Percentiles rank a stretch among this genome's conserved stretches.
phyloP scores from a whole-genome alignment of 2,329 filamentous ascomycete genomes.

The Gaeumannomyces sp. region DNA sequence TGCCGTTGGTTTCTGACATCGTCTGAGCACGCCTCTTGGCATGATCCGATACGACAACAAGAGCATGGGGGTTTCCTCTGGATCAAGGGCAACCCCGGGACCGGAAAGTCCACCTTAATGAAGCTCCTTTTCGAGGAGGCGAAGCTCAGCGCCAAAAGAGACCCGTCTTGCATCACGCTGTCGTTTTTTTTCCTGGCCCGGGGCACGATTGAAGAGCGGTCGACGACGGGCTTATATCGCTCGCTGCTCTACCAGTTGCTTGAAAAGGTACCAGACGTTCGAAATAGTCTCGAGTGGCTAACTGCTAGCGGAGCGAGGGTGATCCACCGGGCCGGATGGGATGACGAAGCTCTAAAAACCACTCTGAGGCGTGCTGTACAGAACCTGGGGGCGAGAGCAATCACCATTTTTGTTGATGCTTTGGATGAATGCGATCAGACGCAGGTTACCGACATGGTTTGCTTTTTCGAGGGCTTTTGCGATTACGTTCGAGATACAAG shows the following conservation, averaged over 20 bases:
- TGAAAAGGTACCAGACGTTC: conserved; percentile 22
- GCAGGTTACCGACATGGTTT: conserved; percentile 35
- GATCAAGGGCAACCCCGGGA: too few relatives aligned
- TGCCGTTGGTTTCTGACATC: conserved; percentile 18
- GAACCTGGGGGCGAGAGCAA: conserved; percentile 5
- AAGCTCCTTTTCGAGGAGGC: too few relatives aligned
- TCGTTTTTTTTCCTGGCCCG: conserved; percentile 44
- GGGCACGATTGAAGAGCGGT: conserved; percentile 35
- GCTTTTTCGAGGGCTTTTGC: conserved; percentile 33
- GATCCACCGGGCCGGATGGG: conserved; percentile 9
- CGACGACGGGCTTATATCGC: conserved; percentile 39
- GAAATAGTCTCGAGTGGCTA: conserved; percentile 20
- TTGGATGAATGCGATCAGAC: conserved; percentile 42
- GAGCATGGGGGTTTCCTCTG: too few relatives aligned
- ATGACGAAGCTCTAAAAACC: conserved; percentile 7
- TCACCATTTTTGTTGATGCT: conserved; percentile 32
- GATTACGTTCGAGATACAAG: conserved; percentile 17
- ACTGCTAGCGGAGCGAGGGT: neutral
- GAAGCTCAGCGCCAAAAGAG: conserved; percentile 10
- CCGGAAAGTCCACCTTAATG: too few relatives aligned
- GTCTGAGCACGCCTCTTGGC: conserved; percentile 26
- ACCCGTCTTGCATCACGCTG: conserved; percentile 13
- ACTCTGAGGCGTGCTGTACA: conserved; percentile 14
- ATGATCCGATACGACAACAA: conserved; percentile 17
- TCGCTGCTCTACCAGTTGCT: conserved; percentile 30